A percentile compares a stretch with the other conserved stretches of the same genome.
phyloP scores from a whole-genome alignment of 1,139 yeast genomes.

The Lodderomyces pseudojiufengensis region DNA sequence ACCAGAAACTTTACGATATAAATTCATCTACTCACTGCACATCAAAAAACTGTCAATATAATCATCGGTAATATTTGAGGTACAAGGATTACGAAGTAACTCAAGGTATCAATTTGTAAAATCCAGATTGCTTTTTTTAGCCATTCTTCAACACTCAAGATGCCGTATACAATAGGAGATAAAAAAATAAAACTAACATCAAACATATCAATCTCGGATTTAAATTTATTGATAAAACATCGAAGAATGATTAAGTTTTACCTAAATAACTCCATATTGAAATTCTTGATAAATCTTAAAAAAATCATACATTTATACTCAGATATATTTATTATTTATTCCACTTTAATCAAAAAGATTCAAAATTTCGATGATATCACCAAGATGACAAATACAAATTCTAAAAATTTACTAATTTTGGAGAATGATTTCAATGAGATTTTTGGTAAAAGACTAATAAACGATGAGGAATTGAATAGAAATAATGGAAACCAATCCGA shows the following conservation, averaged over 20 bases:
- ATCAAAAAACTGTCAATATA: too few relatives aligned
- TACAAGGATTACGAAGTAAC: too few relatives aligned
- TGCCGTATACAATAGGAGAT: slow-evolving; percentile 38
- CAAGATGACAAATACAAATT: slow-evolving; percentile 27
- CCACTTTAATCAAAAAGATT: slow-evolving; percentile 37
- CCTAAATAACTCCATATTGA: slow-evolving; percentile 30
- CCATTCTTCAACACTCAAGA: slow-evolving; percentile 8
- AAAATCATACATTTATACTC: slow-evolving; percentile 34
- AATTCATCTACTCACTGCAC: too few relatives aligned
- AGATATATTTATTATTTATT: slow-evolving; percentile 40
- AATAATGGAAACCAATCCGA: neutral
- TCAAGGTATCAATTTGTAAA: too few relatives aligned
- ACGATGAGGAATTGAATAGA: neutral
- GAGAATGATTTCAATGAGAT: slow-evolving; percentile 33
- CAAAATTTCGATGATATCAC: slow-evolving; percentile 44
- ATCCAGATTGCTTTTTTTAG: too few relatives aligned
- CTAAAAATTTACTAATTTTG: slow-evolving; percentile 21
- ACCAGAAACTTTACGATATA: too few relatives aligned
- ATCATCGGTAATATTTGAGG: too few relatives aligned
- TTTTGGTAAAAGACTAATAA: slow-evolving; percentile 19
- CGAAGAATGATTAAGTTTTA: slow-evolving; percentile 31
- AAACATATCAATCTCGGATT: slow-evolving; percentile 20
- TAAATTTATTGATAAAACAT: slow-evolving; percentile 25
- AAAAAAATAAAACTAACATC: slow-evolving; percentile 23
- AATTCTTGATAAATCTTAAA: slow-evolving; percentile 28